Percentiles rank a stretch among this genome's conserved stretches.
Conservation (phyloP, 371 early-diverging fungal genomes). For the Actinomortierella ambigua region DNA sequence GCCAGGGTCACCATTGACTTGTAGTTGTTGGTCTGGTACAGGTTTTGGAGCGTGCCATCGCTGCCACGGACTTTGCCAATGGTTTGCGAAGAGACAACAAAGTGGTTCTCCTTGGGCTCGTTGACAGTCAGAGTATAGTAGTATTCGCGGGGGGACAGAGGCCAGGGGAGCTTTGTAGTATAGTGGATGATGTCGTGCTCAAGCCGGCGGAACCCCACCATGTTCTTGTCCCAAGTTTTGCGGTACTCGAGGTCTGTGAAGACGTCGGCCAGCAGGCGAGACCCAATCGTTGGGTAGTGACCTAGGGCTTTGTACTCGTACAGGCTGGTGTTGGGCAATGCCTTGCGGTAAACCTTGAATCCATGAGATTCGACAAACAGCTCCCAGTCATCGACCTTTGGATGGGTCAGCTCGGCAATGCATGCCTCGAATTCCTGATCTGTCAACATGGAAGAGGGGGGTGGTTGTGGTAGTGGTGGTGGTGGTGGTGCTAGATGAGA, state of each 20-base stretch:
- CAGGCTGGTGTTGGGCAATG: conserved; percentile 36
- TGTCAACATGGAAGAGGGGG: conserved; percentile 18
- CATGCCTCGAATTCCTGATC: conserved; percentile 46
- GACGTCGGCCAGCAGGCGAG: conserved; percentile 39
- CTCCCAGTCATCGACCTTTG: conserved; percentile 45
- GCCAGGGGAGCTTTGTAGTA: conserved; percentile 56
- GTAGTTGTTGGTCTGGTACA: conserved; percentile 38
- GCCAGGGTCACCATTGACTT: conserved; percentile 46
- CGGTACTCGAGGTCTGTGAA: conserved; percentile 54
- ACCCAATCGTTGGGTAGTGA: conserved; percentile 40
- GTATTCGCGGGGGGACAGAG: conserved; percentile 56
- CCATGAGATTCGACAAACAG: conserved; percentile 46
- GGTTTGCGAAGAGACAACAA: conserved; percentile 41
- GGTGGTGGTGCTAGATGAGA: no score
- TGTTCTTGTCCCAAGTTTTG: conserved; percentile 59
- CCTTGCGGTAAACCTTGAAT: conserved; percentile 43
- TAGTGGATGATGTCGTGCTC: conserved; percentile 46
- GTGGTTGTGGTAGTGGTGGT: no score
- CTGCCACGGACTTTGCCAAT: conserved; percentile 34
- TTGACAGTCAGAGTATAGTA: conserved; percentile 47
- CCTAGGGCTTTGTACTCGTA: conserved; percentile 48
- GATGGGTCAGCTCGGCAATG: conserved; percentile 33
- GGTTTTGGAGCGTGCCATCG: conserved; percentile 35
- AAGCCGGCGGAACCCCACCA: conserved; percentile 49
- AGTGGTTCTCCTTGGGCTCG: conserved; percentile 40